Base-by-base conservation (phyloP, 1,284 basidiomycete species). In the Sphaerobolus stellatus region DNA sequence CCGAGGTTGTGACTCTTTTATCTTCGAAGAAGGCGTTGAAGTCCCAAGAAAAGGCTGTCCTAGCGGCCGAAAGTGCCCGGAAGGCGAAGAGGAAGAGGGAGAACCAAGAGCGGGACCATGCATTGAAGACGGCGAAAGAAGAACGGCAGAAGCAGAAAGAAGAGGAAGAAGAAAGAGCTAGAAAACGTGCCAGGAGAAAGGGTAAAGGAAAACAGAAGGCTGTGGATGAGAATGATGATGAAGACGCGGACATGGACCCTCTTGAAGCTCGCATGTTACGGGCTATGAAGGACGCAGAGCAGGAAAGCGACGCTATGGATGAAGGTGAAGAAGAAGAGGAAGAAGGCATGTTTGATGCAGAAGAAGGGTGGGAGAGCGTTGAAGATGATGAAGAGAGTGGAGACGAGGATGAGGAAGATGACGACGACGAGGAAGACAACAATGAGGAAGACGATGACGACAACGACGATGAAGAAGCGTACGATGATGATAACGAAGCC, bases 41-140 rank as follows among this genome's bases (percentile, higher is more conserved):
- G 24, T 22, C 44, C 34, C 27, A 48, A 22, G 22, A 28, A 18
- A 22, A 53, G 27, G 43, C 52, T 18, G 25, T 48, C 18, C 29
- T 36, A 25, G 41, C 27, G 9, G 27, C 36, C 36, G 52, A 46
- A 34, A 28, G 24, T 18, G 45, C 22, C 24, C 52, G 48, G 25
- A 36, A 38, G 30, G 43, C 44, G 9, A 53, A 53, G 25, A 20
- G 43, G 29, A 53, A 53, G 31, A 48, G 45, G 11, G 52, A 47
- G 25, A 53, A 53, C 44, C 43, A 31, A 9, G 52, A 34, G 22
- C 20, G 45, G 24, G 52, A 53, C 30, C 29, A 27, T 13, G 43
- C 30, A 14, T 29, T 53, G 29, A 46, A 53, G 33, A 44, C 34
- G 31, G 44, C 43, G 27, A 53, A 36, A 20, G 45, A 22, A 16